Evolutionary conservation across 352 stramenopile species (phyloP).

Genomic region (Hyaloperonospora brassicae): DNA sequence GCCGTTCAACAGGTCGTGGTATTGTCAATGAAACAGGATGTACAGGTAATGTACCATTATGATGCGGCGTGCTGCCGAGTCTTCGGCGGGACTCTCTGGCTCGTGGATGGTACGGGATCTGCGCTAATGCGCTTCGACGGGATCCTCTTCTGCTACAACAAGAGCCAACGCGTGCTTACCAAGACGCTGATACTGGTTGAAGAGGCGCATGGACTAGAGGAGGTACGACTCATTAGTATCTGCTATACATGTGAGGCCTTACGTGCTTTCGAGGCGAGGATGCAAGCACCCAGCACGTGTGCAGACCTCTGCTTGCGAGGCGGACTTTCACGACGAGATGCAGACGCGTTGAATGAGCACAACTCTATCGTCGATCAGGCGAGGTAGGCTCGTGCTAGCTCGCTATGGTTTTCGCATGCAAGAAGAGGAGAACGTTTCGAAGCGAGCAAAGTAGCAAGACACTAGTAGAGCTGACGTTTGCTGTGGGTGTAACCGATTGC

Average conservation of each 20-base stretch:
- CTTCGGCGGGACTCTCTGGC: slow-evolving; percentile 67
- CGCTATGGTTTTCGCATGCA: too few relatives aligned
- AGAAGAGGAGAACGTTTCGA: too few relatives aligned
- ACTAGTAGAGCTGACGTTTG: too few relatives aligned
- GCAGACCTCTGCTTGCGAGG: slow-evolving; percentile 60
- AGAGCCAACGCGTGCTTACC: slow-evolving; percentile 76
- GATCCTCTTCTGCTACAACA: slow-evolving; percentile 79
- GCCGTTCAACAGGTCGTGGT: slow-evolving; percentile 47
- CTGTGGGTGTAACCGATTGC: slow-evolving; percentile 21
- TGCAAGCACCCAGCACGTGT: slow-evolving; percentile 58
- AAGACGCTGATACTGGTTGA: slow-evolving; percentile 78
- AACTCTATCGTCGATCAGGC: slow-evolving; percentile 92
- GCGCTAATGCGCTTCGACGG: slow-evolving; percentile 49
- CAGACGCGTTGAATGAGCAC: slow-evolving; percentile 68
- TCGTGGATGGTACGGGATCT: slow-evolving; percentile 50
- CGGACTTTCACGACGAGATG: slow-evolving; percentile 58
- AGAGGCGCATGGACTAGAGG: slow-evolving; percentile 54
- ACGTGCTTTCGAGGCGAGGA: slow-evolving; percentile 64
- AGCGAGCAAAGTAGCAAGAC: too few relatives aligned
- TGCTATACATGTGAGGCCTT: slow-evolving; percentile 75
- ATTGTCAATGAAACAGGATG: slow-evolving; percentile 47
- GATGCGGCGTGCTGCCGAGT: slow-evolving; percentile 81
- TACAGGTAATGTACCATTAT: slow-evolving; percentile 70
- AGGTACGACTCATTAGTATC: slow-evolving; percentile 66
- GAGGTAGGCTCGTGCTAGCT: too few relatives aligned